Conservation (phyloP, 306 rosid genomes). For the Adenanthera pavonina region DNA sequence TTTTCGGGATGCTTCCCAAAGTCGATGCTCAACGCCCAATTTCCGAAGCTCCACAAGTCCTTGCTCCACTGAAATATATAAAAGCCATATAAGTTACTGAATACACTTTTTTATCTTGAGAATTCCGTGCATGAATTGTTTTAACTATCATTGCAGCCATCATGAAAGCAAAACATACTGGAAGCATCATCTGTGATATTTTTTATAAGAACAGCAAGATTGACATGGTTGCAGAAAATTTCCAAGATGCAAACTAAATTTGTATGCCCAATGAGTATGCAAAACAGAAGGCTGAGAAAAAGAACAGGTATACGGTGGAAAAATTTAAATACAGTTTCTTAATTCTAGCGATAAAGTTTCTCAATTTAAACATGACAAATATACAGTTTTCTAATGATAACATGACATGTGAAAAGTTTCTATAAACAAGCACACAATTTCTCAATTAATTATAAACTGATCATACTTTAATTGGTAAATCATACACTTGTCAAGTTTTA, state of each 20-base stretch:
- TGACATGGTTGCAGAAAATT: not conserved
- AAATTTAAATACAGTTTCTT: no score
- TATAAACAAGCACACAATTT: no score
- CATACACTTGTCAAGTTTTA: not conserved
- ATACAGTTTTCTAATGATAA: no score
- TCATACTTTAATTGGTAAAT: not conserved
- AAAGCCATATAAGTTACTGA: slow-evolving; percentile 28
- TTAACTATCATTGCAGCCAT: slow-evolving; percentile 29
- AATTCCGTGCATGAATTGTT: slow-evolving; percentile 23
- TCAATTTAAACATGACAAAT: no score
- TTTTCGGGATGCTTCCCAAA: slow-evolving; percentile 95
- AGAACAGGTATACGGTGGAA: slow-evolving; percentile 7
- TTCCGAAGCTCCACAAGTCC: slow-evolving; percentile 87
- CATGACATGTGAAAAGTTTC: no score
- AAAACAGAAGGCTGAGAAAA: slow-evolving; percentile 26
- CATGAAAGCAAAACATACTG: slow-evolving; percentile 21
- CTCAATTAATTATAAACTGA: not conserved
- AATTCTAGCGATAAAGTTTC: no score
- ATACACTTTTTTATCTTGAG: not conserved
- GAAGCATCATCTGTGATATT: not conserved
- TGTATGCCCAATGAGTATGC: slow-evolving; percentile 22
- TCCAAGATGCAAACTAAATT: slow-evolving; percentile 24
- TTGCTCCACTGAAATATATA: slow-evolving; percentile 78
- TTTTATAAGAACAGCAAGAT: slow-evolving; percentile 6
- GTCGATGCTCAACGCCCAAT: slow-evolving; percentile 84